A percentile compares a stretch with the other conserved stretches of the same genome.
Evolutionary conservation across 495 filamentous ascomycete species (phyloP).

Genomic region (Thozetella sp.): DNA sequence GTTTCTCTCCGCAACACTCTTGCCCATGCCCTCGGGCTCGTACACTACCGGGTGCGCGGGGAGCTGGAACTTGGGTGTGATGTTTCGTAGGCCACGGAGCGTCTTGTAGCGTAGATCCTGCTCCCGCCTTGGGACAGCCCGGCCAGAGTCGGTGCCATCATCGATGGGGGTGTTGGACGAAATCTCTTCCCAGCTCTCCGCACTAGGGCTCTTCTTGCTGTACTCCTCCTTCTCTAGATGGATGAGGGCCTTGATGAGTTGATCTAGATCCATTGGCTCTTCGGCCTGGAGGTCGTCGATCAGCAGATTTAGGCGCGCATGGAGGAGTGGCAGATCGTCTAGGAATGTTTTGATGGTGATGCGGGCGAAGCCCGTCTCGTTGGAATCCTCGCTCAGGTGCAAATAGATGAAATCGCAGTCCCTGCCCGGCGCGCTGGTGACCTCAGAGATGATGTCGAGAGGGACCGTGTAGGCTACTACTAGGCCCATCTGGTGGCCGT

Average conservation of each 20-base stretch:
- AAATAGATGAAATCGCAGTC: conserved; percentile 94
- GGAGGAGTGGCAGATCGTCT: conserved; percentile 80
- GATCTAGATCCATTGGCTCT: conserved; percentile 55
- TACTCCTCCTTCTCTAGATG: conserved; percentile 65
- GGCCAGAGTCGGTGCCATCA: conserved; percentile 45
- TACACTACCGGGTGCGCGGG: conserved; percentile 82
- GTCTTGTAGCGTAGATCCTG: conserved; percentile 64
- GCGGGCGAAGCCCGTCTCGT: conserved; percentile 64
- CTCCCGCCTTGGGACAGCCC: conserved; percentile 38
- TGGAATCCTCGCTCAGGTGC: conserved; percentile 68
- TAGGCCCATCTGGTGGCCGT: conserved; percentile 91
- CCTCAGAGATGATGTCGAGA: conserved; percentile 77
- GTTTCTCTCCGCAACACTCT: conserved; percentile 67
- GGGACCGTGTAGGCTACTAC: conserved; percentile 77
- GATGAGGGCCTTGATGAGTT: conserved; percentile 46
- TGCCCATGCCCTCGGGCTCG: conserved; percentile 78
- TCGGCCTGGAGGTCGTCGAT: conserved; percentile 74
- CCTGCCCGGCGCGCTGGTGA: conserved; percentile 84
- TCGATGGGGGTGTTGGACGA: conserved; percentile 65
- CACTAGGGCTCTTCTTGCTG: conserved; percentile 65
- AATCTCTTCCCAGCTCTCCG: conserved; percentile 94
- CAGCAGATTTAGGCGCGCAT: conserved; percentile 80
- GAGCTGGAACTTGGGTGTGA: conserved; percentile 77
- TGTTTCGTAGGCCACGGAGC: conserved; percentile 53
- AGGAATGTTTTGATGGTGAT: conserved; percentile 91